Percentiles rank a stretch among this genome's conserved stretches.
Evolutionary conservation across 495 filamentous ascomycete species (phyloP).

Genomic region (Extremus antarcticus): DNA sequence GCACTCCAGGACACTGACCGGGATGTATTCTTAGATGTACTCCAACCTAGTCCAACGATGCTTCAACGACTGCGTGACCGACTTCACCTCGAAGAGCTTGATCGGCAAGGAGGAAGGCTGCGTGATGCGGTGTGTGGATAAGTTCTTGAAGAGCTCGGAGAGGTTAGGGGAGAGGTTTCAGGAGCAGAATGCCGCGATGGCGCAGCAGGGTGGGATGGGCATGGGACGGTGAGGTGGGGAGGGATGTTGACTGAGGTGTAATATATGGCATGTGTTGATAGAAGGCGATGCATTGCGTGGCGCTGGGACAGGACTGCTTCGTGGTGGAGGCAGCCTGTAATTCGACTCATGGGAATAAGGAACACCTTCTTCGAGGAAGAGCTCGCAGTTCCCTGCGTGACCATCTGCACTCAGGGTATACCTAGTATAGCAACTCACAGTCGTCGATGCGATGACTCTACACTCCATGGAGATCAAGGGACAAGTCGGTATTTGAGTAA

Average conservation of each 20-base stretch:
- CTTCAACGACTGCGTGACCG: conserved; percentile 93
- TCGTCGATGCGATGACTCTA: no score
- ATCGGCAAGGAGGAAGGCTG: conserved; percentile 77
- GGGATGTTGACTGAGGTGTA: background rate
- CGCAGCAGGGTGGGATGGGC: conserved; percentile 45
- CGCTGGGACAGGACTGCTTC: background rate
- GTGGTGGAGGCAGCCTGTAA: background rate
- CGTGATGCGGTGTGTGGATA: conserved; percentile 86
- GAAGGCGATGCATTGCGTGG: background rate
- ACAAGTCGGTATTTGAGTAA: no score
- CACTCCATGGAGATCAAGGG: no score
- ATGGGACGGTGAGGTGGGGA: background rate
- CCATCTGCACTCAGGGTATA: no score
- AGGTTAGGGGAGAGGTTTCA: conserved; percentile 84
- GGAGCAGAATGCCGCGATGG: conserved; percentile 85
- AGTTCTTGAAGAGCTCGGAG: conserved; percentile 79
- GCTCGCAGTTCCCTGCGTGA: no score
- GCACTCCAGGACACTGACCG: no score
- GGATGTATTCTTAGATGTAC: no score
- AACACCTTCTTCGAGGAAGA: no score
- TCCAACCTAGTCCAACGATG: conserved; percentile 89
- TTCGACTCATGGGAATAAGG: background rate
- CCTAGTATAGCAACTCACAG: no score
- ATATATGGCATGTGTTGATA: background rate
- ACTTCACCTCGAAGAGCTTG: conserved; percentile 95